Conservation (phyloP, 768 basidiomycete species). For the Artomyces pyxidatus region DNA sequence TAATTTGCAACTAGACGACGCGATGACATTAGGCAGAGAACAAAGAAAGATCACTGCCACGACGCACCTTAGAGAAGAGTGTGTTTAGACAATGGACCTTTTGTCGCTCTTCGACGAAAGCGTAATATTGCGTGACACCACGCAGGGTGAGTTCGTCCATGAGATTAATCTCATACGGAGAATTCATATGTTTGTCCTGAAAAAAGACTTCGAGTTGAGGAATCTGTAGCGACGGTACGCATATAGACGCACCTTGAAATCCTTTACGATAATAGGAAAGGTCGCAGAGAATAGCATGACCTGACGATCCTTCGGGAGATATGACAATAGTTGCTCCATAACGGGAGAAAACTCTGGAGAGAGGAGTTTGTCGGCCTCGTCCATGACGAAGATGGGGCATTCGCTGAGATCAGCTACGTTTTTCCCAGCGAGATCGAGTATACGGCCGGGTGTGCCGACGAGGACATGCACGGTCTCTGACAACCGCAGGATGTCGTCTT, state of each 20-base stretch:
- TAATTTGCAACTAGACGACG: slow-evolving; percentile 85
- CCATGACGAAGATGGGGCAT: slow-evolving; percentile 98
- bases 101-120: slow-evolving; percentile 97
- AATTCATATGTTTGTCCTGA: slow-evolving; percentile 93
- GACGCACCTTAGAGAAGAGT: slow-evolving; percentile 87
- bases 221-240: not conserved
- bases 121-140: slow-evolving; percentile 99
- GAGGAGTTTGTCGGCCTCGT: slow-evolving; percentile 97
- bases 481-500: slow-evolving; percentile 94
- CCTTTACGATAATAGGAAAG: slow-evolving; percentile 98
- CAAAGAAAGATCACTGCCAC: not conserved
- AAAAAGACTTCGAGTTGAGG: slow-evolving; percentile 10
- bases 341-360: slow-evolving; percentile 97
- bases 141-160: slow-evolving; percentile 99
- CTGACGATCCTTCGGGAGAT: slow-evolving; percentile 79
- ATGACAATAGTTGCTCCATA: slow-evolving; percentile 89
- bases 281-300: slow-evolving; percentile 99
- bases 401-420: slow-evolving; percentile 88
- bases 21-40: not conserved
- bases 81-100: slow-evolving; percentile 99
- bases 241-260: slow-evolving; percentile 73
- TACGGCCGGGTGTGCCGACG: slow-evolving; percentile 94
- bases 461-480: slow-evolving; percentile 90
- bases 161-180: slow-evolving; percentile 96
- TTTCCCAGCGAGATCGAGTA: slow-evolving; percentile 91